Evolutionary conservation across 2,329 filamentous ascomycete species (phyloP), one percentile per base, ranked within the genome.

Genomic region (Ustilaginoidea virens): DNA sequence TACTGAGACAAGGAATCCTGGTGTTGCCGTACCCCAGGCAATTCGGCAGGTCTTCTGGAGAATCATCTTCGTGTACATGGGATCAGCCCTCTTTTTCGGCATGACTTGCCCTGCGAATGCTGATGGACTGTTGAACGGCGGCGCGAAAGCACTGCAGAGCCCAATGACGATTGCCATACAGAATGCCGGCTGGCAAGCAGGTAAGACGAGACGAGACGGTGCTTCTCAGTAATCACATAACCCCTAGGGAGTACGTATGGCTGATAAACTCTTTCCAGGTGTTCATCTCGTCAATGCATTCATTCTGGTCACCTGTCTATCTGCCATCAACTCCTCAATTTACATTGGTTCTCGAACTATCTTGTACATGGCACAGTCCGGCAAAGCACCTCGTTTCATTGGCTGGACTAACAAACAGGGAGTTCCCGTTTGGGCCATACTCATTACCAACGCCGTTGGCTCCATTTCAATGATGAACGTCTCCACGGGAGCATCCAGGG

Each of bases 201-300:
- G 76, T 31, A 14, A 10, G 48, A 39, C 2, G 10, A 16, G 13
- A 16, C 13, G 18, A 19, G 14, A 13, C n/a, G n/a, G n/a, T n/a
- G n/a, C n/a, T n/a, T n/a, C n/a, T n/a, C n/a, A n/a, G n/a, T 8
- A 27, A 27, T 10, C 8, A 10, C 6, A 22, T 11, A 21, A n/a
- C 5, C 5, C 7, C 14, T 13, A 9, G 5, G 5, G 23, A 5
- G n/a, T n/a, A 12, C 7, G 8, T 15, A 3, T 19, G n/a, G 2
- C 17, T 26, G 23, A 32, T 38, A 23, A 38, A 26, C 14, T 12
- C 19, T 6, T 2, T 10, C 6, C 2, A 53, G 50, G 52, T 20
- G 75, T 79, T 1, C 72, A 86, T 44, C 63, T 86, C 2, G 78
- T 86, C 55, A 86, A 86, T 39, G 76, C 73, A 22, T 76, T 82